These are phyloP conservation scores for Seminavis robusta DNA, from an alignment of 108 stramenopile species.

Conservation along the genomic window DNA sequence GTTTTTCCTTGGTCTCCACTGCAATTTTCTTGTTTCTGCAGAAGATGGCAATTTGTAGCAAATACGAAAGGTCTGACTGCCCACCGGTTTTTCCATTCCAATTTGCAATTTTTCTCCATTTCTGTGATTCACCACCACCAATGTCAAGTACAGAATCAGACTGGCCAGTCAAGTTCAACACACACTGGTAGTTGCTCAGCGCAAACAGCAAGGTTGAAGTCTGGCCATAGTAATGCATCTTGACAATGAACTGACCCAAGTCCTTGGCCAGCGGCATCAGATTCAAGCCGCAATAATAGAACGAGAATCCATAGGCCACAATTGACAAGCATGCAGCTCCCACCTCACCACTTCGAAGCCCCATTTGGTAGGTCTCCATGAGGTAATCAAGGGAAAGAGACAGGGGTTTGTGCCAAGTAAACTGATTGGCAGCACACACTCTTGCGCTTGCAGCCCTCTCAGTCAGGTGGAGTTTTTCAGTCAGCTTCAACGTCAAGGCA, in stretches of 20 bases:
- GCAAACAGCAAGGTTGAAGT: not conserved
- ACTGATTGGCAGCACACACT: no score
- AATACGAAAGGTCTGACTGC: conserved; percentile 2
- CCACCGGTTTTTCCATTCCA: not conserved
- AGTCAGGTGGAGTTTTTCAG: not conserved
- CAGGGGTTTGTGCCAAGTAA: conserved; percentile 2
- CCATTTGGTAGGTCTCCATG: not conserved
- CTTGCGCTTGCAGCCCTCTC: no score
- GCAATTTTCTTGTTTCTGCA: not conserved
- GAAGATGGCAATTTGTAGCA: conserved; percentile 1
- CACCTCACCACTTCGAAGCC: conserved; percentile 4
- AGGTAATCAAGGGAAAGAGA: not conserved
- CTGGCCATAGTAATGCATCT: not conserved
- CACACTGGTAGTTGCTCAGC: not conserved
- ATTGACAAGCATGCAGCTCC: not conserved
- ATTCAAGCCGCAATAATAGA: not conserved
- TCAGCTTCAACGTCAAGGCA: not conserved
- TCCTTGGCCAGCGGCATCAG: not conserved
- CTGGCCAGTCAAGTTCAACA: not conserved
- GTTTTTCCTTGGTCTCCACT: not conserved
- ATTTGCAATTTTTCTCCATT: not conserved
- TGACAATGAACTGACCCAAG: not conserved
- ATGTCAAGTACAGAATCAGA: not conserved
- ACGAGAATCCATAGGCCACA: not conserved
- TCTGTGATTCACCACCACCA: not conserved